phyloP scores from a whole-genome alignment of 2,329 filamentous ascomycete genomes.

The Pseudogymnoascus sp. region DNA sequence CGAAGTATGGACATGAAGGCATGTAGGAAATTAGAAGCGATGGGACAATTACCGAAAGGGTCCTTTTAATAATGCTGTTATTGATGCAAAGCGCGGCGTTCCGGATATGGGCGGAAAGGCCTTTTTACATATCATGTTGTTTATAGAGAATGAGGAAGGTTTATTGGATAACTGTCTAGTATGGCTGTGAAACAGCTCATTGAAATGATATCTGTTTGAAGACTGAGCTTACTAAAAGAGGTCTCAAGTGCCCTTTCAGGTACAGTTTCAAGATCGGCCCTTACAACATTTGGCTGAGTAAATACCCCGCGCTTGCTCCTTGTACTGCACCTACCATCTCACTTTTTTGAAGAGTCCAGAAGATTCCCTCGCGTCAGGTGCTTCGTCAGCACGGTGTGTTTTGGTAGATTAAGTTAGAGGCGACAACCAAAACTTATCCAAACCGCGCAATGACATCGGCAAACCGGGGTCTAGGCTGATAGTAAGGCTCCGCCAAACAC shows the following conservation, averaged over 20 bases:
- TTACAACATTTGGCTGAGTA: constrained; percentile 2
- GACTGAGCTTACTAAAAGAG: background rate
- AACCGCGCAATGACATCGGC: constrained; percentile 6
- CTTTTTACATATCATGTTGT: constrained; percentile 9
- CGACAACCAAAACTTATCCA: constrained; percentile 2
- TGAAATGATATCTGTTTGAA: background rate
- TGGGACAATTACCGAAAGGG: constrained; percentile 29
- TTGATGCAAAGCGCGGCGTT: constrained; percentile 10
- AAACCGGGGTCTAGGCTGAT: constrained; percentile 6
- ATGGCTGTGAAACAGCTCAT: background rate
- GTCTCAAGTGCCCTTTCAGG: background rate
- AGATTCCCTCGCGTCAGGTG: background rate
- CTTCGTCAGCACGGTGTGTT: constrained; percentile 5
- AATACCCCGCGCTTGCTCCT: background rate
- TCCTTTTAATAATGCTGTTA: constrained; percentile 14
- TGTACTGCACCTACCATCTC: background rate
- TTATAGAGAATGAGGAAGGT: constrained; percentile 2
- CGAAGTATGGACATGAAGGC: constrained; percentile 50
- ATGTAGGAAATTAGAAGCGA: constrained; percentile 46
- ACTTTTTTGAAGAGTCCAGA: background rate
- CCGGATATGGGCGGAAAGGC: constrained; percentile 3
- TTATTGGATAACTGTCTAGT: background rate
- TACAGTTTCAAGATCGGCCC: background rate
- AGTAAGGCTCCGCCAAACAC: background rate
- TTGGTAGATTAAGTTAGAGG: constrained; percentile 5